Conservation (phyloP, 2,329 filamentous ascomycete genomes). For the Cladophialophora carrionii region DNA sequence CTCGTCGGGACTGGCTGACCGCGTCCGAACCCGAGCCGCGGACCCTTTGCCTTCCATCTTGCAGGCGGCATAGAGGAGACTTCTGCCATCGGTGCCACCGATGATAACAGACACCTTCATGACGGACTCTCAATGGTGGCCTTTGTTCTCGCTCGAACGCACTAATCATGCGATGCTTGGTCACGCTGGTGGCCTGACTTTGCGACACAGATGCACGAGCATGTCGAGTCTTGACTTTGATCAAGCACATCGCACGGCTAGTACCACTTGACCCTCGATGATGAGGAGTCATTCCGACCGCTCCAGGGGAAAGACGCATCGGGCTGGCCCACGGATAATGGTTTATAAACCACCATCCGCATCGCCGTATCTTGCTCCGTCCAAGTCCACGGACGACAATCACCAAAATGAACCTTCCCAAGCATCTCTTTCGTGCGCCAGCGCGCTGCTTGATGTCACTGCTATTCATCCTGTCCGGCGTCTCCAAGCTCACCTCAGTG, state of each 20-base stretch:
- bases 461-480: slow-evolving; percentile 8
- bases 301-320: not conserved
- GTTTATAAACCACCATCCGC: slow-evolving; percentile 1
- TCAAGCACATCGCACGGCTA: not conserved
- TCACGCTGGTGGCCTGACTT: not conserved
- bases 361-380: not conserved
- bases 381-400: not conserved
- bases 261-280: not conserved
- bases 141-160: not conserved
- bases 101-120: not conserved
- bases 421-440: not conserved
- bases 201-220: not conserved
- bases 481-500: slow-evolving; percentile 10
- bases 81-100: not conserved
- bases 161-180: slow-evolving; percentile 2
- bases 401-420: not conserved
- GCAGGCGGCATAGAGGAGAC: too few relatives aligned
- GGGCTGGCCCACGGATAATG: not conserved
- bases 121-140: not conserved
- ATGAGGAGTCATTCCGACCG: not conserved
- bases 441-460: slow-evolving; percentile 12
- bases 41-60: not conserved
- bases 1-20: slow-evolving; percentile 3
- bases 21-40: slow-evolving; percentile 1
- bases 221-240: not conserved